Percentiles rank a stretch among this genome's conserved stretches.
These are phyloP conservation scores for Melanogaster broomeanus DNA, from an alignment of 768 basidiomycete species.

Conservation along the genomic window DNA sequence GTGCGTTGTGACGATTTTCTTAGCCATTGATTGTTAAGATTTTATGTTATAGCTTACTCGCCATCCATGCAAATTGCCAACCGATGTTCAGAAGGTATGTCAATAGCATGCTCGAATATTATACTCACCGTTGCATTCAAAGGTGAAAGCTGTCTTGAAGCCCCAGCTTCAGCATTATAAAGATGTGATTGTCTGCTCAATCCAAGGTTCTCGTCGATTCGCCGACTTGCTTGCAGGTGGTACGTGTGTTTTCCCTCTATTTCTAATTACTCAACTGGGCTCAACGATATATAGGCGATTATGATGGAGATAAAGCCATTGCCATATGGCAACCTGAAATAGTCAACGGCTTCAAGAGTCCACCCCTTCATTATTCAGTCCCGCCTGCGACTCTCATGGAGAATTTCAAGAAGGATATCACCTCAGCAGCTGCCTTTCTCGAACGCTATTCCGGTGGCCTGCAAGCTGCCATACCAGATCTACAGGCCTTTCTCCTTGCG, in stretches of 20 bases:
- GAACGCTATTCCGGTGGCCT: neutral
- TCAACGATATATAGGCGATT: constrained; percentile 49
- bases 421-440: neutral
- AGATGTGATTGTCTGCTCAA: constrained; percentile 63
- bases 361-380: constrained; percentile 46
- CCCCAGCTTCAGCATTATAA: constrained; percentile 47
- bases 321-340: constrained; percentile 61
- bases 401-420: constrained; percentile 35
- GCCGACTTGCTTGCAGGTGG: constrained; percentile 69
- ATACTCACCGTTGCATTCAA: neutral
- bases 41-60: constrained; percentile 47
- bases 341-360: constrained; percentile 55
- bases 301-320: constrained; percentile 65
- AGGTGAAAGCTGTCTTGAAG: constrained; percentile 60
- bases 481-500: constrained; percentile 55
- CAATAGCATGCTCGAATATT: neutral
- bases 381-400: constrained; percentile 46
- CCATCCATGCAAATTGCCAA: constrained; percentile 71
- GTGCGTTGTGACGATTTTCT: constrained; percentile 30
- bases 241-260: constrained; percentile 23
- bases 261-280: neutral
- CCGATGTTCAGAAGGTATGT: constrained; percentile 62
- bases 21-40: neutral
- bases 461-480: constrained; percentile 21
- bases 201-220: constrained; percentile 47